These are phyloP conservation scores for Barnettozyma sucrosica DNA, from an alignment of 805 yeast species.

Conservation along the genomic window DNA sequence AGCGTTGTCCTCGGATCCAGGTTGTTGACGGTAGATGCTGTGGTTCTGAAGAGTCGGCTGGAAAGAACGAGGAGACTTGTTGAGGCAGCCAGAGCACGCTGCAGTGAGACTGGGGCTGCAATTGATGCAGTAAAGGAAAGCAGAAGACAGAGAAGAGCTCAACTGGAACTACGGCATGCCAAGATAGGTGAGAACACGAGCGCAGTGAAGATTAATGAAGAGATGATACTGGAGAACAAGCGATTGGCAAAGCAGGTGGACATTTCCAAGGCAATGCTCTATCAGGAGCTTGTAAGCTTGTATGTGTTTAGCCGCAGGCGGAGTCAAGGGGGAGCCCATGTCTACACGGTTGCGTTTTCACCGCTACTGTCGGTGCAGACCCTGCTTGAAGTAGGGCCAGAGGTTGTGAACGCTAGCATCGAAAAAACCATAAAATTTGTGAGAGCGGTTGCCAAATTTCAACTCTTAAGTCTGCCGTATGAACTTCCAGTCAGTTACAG, in stretches of 20 bases:
- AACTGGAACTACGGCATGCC: not conserved
- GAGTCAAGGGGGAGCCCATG: slow-evolving; percentile 12
- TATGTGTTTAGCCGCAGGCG: slow-evolving; percentile 18
- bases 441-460: slow-evolving; percentile 13
- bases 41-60: slow-evolving; percentile 12
- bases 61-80: slow-evolving; percentile 13
- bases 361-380: slow-evolving; percentile 18
- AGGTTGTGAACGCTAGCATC: slow-evolving; percentile 17
- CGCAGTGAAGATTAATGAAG: not conserved
- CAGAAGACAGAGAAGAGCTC: not conserved
- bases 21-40: slow-evolving; percentile 20
- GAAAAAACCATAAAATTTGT: slow-evolving; percentile 16
- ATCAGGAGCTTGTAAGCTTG: slow-evolving; percentile 21
- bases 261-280: slow-evolving; percentile 19
- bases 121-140: not conserved
- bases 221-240: slow-evolving; percentile 8
- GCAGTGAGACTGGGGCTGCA: not conserved
- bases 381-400: slow-evolving; percentile 15
- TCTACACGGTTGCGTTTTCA: slow-evolving; percentile 19
- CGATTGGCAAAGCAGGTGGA: slow-evolving; percentile 20
- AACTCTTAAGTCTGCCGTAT: slow-evolving; percentile 16
- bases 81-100: slow-evolving; percentile 1
- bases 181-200: not conserved
- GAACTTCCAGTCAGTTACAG: slow-evolving; percentile 9
- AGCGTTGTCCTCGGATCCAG: slow-evolving; percentile 22